phyloP scores from a whole-genome alignment of 2,329 filamentous ascomycete genomes.

The Hortaea werneckii region DNA sequence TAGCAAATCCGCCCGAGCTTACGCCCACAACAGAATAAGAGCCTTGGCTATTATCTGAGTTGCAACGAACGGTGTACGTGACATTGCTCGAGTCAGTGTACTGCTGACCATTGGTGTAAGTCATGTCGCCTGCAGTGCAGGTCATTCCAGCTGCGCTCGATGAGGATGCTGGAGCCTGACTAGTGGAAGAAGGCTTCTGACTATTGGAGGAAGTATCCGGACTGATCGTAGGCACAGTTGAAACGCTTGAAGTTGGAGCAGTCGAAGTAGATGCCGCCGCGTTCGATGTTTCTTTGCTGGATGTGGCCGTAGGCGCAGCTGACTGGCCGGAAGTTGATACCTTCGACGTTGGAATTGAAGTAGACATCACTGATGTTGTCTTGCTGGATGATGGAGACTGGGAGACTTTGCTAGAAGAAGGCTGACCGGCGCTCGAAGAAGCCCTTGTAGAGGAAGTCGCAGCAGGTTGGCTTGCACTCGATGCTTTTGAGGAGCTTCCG shows the following conservation, averaged over 20 bases:
- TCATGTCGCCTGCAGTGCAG: too few species aligned
- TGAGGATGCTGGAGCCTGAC: too few species aligned
- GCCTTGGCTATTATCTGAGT: too few species aligned
- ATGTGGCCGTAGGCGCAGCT: constrained; percentile 5
- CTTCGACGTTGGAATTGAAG: too few species aligned
- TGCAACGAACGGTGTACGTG: too few species aligned
- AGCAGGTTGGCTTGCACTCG: background rate
- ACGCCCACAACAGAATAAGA: too few species aligned
- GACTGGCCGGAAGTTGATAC: background rate
- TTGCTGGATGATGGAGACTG: background rate
- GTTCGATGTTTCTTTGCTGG: background rate
- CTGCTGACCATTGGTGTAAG: too few species aligned
- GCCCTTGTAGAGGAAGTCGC: too few species aligned
- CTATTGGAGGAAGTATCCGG: constrained; percentile 6
- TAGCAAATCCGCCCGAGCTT: too few species aligned
- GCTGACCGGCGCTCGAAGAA: background rate
- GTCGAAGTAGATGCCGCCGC: background rate
- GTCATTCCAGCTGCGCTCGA: too few species aligned
- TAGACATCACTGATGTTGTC: too few species aligned
- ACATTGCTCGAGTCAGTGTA: too few species aligned
- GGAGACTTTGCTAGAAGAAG: background rate
- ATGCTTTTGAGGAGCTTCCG: background rate
- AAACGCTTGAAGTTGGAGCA: constrained; percentile 6
- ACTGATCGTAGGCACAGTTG: constrained; percentile 3
- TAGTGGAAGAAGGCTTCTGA: background rate